A percentile compares a stretch with the other conserved stretches of the same genome.
Evolutionary conservation across 345 rosid genomes (phyloP).

Genomic region (Citrus glauca): DNA sequence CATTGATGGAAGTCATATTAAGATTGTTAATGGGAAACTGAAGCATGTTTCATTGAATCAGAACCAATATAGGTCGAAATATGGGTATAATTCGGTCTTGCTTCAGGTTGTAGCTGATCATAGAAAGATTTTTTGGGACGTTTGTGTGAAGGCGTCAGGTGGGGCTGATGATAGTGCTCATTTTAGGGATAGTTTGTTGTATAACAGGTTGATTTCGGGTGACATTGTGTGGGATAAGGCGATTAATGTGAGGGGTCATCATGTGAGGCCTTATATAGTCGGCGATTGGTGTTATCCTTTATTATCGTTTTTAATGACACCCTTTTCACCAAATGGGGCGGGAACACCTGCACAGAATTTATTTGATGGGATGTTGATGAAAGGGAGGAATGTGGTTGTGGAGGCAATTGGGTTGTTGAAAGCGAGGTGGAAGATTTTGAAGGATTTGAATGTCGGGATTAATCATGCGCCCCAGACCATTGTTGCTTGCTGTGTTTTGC

Average conservation of each 20-base stretch:
- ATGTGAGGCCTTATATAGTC: constrained; percentile 80
- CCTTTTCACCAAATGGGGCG: constrained; percentile 73
- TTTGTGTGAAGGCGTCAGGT: constrained; percentile 92
- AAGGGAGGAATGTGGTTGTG: constrained; percentile 88
- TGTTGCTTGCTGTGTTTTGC: constrained; percentile 98
- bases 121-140: constrained; percentile 93
- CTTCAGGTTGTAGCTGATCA: constrained; percentile 94
- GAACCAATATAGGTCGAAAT: constrained; percentile 46
- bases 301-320: constrained; percentile 82
- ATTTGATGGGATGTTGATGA: constrained; percentile 97
- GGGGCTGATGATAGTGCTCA: constrained; percentile 75
- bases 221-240: constrained; percentile 94
- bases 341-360: constrained; percentile 88
- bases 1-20: constrained; percentile 71
- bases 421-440: constrained; percentile 92
- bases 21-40: constrained; percentile 26
- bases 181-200: constrained; percentile 84
- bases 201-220: constrained; percentile 71
- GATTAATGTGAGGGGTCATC: constrained; percentile 73
- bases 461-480: constrained; percentile 95
- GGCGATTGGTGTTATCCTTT: constrained; percentile 98
- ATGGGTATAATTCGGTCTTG: constrained; percentile 72
- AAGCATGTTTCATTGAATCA: not conserved
- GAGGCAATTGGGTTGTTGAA: constrained; percentile 92
- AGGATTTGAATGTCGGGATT: constrained; percentile 88